These are phyloP conservation scores for Nakazawaea peltata DNA, from an alignment of 805 yeast species.

Conservation along the genomic window DNA sequence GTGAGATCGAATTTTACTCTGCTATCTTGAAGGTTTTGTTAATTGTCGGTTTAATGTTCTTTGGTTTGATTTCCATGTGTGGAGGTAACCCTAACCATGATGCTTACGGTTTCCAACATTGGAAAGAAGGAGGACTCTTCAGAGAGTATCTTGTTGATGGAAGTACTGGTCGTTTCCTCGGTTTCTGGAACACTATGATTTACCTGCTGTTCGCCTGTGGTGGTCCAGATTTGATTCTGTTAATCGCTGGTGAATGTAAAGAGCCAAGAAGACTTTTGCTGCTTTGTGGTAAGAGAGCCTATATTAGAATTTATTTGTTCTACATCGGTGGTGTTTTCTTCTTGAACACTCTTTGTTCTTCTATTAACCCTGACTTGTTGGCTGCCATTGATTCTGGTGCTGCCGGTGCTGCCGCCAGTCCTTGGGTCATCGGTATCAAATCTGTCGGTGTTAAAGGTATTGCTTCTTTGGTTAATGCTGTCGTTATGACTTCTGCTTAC, in stretches of 20 bases:
- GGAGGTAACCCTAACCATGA: constrained; percentile 43
- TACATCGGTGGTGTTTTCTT: constrained; percentile 40
- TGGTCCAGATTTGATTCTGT: constrained; percentile 42
- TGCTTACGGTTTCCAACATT: constrained; percentile 25
- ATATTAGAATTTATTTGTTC: constrained; percentile 33
- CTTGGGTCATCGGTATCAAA: constrained; percentile 41
- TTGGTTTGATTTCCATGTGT: constrained; percentile 38
- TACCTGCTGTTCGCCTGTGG: constrained; percentile 35
- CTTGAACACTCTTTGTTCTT: constrained; percentile 36
- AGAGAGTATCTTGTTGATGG: constrained; percentile 32
- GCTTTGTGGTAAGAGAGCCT: constrained; percentile 38
- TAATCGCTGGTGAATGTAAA: constrained; percentile 39
- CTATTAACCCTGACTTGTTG: constrained; percentile 29
- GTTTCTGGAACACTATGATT: constrained; percentile 33
- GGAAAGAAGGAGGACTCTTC: constrained; percentile 29
- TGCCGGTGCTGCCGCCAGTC: constrained; percentile 42
- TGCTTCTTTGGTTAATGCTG: constrained; percentile 37
- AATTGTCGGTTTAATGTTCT: constrained; percentile 34
- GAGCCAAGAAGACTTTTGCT: constrained; percentile 42
- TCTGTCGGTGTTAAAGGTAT: constrained; percentile 32
- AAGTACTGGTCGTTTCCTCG: constrained; percentile 35
- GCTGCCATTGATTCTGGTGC: constrained; percentile 23
- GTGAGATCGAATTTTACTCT: constrained; percentile 41
- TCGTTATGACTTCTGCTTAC: constrained; percentile 34
- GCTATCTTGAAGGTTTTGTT: constrained; percentile 34